Evolutionary conservation across 106 monocot species (phyloP), one percentile per base, ranked within the genome.

Genomic region (Platanthera zijinensis): DNA sequence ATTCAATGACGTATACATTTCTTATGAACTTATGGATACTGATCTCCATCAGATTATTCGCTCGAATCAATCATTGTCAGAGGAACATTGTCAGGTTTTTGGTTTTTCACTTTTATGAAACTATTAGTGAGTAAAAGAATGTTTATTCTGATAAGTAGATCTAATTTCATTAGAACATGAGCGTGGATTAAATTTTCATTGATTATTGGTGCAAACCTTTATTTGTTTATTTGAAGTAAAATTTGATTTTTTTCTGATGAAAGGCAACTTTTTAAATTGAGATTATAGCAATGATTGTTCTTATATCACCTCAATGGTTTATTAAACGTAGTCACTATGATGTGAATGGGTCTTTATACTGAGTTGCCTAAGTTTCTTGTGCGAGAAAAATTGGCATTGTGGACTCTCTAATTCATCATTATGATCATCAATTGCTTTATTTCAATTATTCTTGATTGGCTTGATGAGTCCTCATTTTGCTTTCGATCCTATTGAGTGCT

Each of bases 41-140:
- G 80, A 80, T 75, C 80, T 80, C 63, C 80, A 80, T 80, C 80
- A 80, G 74, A 80, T 80, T 28, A 80, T 80, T 75, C 80, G 80
- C 32, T 80, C 80, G 51, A 80, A 80, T 74, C 80, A 80, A 21
- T 57, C 73, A 52, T 52, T 80, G 52, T 80, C 80, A 10, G 80
- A 80, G 53, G 80, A 80, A 30, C 80, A 80, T 51, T 80, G 80
- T 80, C 80, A 80, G 80, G 80, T 80, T 70, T 7, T 70, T 70
- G 48, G 39, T 48, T 70, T 70, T 70, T 18, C n/a, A 8, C 70
- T 32, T 32, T 32, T 19, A 10, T 48, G 17, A n/a, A 18, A 70
- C 45, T 70, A 13, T 46, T 70, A 66, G 32, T 66, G 66, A 39
- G 39, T 48, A 48, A 17, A 67, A 12, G 10, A 48, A n/a, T 14